Evolutionary conservation across 495 filamentous ascomycete genomes (phyloP), one percentile per base, ranked within the genome.

Genomic region (Lasiosphaeria miniovina): DNA sequence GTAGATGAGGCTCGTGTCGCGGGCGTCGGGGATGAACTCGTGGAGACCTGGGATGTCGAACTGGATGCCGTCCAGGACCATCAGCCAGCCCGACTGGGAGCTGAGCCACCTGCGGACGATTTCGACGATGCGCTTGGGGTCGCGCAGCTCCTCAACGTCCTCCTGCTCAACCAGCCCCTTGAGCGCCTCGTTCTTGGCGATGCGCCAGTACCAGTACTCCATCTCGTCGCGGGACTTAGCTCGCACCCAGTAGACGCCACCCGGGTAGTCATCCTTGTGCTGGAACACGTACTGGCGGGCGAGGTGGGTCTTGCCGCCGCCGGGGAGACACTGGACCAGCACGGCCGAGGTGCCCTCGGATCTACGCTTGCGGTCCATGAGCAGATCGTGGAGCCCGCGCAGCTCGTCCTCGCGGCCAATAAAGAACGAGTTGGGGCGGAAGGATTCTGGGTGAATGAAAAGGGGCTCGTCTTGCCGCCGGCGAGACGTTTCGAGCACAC

Each of bases 241-340:
- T 55, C 86, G 80, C 36, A 93, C 80, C 90, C 90, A 94, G 66
- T 92, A 94, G 24, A 92, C 80, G 6, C 90, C 90, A 2, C 88
- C 90, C 0, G 81, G 82, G 63, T 87, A 94, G 64, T 85, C 78
- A 9, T 81, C 78, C 17, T 78, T 80, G 58, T 90, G 83, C 32
- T 78, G 74, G 55, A 89, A 90, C 53, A 92, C 87, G 64, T 93
- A 94, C 71, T 94, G 82, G 6, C 90, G 80, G 38, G 88, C 89
- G n/a, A 93, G 74, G 68, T 93, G 89, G 0, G 88, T 88, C 71
- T 94, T 94, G 24, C 90, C 90, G 1, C 84, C 84, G 12, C 90
- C 90, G n/a, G 90, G 85, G 36, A 89, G 82, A 49, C 86, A 86
- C 61, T 84, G 83, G 40, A 94, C 82, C 7, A 91, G 74, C 5